phyloP scores from a whole-genome alignment of 1,284 basidiomycete genomes.

The Cryptococcus maquisensis region DNA sequence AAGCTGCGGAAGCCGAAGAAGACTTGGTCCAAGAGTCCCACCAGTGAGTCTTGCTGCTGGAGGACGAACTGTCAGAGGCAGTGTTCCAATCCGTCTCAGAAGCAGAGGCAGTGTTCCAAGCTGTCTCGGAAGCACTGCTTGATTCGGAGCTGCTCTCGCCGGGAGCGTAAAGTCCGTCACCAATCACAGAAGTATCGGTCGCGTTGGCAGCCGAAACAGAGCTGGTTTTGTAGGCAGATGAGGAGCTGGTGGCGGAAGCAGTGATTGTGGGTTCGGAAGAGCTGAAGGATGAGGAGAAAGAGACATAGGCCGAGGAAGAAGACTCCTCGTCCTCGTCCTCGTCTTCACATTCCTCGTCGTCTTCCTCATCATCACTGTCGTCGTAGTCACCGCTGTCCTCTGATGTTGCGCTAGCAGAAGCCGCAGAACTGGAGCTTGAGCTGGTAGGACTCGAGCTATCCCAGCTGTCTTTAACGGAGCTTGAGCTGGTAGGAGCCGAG shows the following conservation, averaged over 20 bases:
- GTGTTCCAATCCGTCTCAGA: neutral
- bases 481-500: neutral
- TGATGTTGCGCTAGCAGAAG: neutral
- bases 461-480: too few species aligned
- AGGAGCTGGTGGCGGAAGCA: constrained; percentile 1
- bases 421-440: neutral
- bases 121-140: neutral
- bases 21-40: neutral
- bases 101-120: neutral
- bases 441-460: neutral
- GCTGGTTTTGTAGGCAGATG: constrained; percentile 3
- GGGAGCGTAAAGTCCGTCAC: constrained; percentile 12
- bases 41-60: neutral
- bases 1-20: neutral
- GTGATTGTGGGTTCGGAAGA: neutral
- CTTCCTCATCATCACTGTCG: constrained; percentile 7
- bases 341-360: constrained; percentile 4
- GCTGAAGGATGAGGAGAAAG: neutral
- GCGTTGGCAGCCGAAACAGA: constrained; percentile 1
- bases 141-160: neutral
- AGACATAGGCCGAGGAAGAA: neutral
- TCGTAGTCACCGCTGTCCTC: constrained; percentile 7
- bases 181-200: constrained; percentile 1
- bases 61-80: neutral
- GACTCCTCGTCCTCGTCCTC: neutral